These are phyloP conservation scores for Dipteronia dyeriana DNA, from an alignment of 345 rosid genomes.

Conservation along the genomic window DNA sequence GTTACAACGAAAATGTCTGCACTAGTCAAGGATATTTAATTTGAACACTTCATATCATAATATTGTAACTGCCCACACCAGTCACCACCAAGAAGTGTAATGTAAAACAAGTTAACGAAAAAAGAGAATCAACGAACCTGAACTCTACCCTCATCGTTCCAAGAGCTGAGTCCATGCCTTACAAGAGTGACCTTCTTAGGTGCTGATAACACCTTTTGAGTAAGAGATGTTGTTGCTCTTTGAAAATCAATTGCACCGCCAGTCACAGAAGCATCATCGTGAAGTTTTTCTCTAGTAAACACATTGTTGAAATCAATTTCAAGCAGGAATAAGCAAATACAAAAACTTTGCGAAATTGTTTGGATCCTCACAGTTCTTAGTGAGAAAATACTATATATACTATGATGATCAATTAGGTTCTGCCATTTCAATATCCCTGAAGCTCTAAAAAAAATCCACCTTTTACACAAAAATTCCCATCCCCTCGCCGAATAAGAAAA, in stretches of 20 bases:
- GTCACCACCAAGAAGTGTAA: background rate
- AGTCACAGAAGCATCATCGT: conserved; percentile 37
- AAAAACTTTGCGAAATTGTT: background rate
- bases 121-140: conserved; percentile 46
- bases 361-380: background rate
- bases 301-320: conserved; percentile 8
- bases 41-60: background rate
- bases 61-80: background rate
- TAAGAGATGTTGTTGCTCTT: conserved; percentile 50
- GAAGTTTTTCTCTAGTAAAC: conserved; percentile 35
- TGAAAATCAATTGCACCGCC: conserved; percentile 62
- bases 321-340: background rate
- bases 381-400: background rate
- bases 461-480: background rate
- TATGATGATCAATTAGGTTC: background rate
- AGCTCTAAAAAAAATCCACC: background rate
- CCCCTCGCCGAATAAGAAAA: background rate
- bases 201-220: conserved; percentile 32
- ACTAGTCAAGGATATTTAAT: background rate
- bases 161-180: conserved; percentile 76
- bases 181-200: conserved; percentile 61
- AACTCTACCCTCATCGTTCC: conserved; percentile 64
- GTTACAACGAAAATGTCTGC: background rate
- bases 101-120: conserved; percentile 2
- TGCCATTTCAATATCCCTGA: background rate